These are phyloP conservation scores for Sphagnurus paluster DNA, from an alignment of 1,284 basidiomycete species.

Conservation along the genomic window DNA sequence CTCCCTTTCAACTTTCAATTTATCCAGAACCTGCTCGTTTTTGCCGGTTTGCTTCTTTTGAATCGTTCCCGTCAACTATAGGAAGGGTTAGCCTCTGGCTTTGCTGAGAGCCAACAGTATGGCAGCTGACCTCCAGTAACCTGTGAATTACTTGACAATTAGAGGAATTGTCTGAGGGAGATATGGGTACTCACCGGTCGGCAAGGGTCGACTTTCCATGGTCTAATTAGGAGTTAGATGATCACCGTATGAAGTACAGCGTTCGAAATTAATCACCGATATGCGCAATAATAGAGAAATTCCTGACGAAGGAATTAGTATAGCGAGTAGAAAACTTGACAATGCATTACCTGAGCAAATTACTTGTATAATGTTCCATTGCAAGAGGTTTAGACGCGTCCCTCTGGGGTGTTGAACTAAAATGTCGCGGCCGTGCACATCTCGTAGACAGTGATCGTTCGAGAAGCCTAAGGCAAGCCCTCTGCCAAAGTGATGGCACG, in stretches of 20 bases:
- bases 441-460: constrained; percentile 13
- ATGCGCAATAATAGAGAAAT: constrained; percentile 94
- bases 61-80: constrained; percentile 90
- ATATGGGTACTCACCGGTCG: constrained; percentile 58
- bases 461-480: constrained; percentile 28
- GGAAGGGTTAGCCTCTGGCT: background rate
- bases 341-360: constrained; percentile 67
- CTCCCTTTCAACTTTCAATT: constrained; percentile 95
- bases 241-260: constrained; percentile 2
- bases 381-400: constrained; percentile 36
- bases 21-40: constrained; percentile 92
- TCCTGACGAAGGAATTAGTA: constrained; percentile 46
- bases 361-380: constrained; percentile 74
- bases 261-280: constrained; percentile 55
- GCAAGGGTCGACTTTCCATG: constrained; percentile 94
- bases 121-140: constrained; percentile 65
- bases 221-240: constrained; percentile 42
- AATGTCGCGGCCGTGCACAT: constrained; percentile 20
- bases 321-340: constrained; percentile 7
- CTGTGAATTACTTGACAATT: constrained; percentile 33
- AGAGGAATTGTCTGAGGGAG: background rate
- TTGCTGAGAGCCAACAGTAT: background rate
- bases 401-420: constrained; percentile 33
- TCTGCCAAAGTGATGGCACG: constrained; percentile 17
- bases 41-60: constrained; percentile 59